Percentiles rank a stretch among this genome's conserved stretches.
Conservation (phyloP, 192 early-diverging fungal species). For the Backusella parvicylindrica region DNA sequence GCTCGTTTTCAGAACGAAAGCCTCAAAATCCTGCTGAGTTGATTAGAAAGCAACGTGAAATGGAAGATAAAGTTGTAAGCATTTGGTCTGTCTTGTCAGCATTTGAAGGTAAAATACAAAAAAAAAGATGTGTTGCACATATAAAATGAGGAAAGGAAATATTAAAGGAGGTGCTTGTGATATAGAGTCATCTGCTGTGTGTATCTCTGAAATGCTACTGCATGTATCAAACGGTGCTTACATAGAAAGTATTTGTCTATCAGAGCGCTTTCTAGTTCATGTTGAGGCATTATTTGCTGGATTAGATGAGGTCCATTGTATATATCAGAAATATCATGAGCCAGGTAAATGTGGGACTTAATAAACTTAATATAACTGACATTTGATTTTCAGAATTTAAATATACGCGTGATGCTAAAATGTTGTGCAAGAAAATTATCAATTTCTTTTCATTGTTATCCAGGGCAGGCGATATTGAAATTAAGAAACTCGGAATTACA, state of each 20-base stretch:
- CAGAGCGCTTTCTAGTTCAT: conserved; percentile 83
- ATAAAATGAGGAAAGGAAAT: neutral
- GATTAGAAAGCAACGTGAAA: conserved; percentile 55
- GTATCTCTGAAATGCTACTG: conserved; percentile 92
- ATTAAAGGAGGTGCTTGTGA: neutral
- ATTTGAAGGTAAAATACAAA: conserved; percentile 62
- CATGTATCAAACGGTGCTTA: conserved; percentile 84
- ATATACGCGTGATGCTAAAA: conserved; percentile 87
- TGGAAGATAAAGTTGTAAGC: conserved; percentile 83
- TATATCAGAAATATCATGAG: conserved; percentile 8
- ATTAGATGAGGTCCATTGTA: conserved; percentile 54
- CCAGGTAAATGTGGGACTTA: conserved; percentile 15
- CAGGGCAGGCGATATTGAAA: conserved; percentile 59
- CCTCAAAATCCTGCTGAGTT: conserved; percentile 19
- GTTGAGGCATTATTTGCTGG: conserved; percentile 89
- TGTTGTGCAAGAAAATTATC: conserved; percentile 92
- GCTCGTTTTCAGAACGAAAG: neutral
- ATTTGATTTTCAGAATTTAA: conserved; percentile 53
- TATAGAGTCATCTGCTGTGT: conserved; percentile 85
- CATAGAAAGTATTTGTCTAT: conserved; percentile 79
- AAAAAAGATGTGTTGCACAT: neutral
- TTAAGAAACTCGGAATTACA: conserved; percentile 61
- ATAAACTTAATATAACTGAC: conserved; percentile 7
- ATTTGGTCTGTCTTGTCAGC: conserved; percentile 89
- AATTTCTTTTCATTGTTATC: conserved; percentile 93